phyloP scores from a whole-genome alignment of 2,329 filamentous ascomycete species.

The Acrocalymma vagum region DNA sequence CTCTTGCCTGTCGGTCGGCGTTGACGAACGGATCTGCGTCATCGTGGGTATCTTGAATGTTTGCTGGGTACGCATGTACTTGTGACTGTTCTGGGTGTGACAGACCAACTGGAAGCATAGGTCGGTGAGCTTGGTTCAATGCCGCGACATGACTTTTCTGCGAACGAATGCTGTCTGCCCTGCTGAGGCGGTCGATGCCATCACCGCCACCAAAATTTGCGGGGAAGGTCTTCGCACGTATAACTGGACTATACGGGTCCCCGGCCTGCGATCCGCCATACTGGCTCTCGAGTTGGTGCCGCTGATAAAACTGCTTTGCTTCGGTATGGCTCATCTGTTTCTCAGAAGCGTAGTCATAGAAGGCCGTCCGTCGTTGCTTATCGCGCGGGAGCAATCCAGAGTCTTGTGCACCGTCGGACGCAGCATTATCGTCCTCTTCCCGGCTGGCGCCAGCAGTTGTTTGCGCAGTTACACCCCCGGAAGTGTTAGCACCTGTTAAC shows the following conservation, averaged over 20 bases:
- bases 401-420: slow-evolving; percentile 31
- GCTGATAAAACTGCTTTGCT: slow-evolving; percentile 94
- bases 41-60: slow-evolving; percentile 16
- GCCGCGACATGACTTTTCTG: slow-evolving; percentile 48
- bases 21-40: slow-evolving; percentile 47
- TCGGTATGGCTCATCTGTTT: slow-evolving; percentile 94
- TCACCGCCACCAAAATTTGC: slow-evolving; percentile 49
- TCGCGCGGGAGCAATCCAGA: slow-evolving; percentile 56
- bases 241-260: slow-evolving; percentile 51
- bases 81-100: slow-evolving; percentile 42
- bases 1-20: slow-evolving; percentile 58
- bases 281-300: slow-evolving; percentile 74
- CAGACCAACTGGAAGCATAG: slow-evolving; percentile 33
- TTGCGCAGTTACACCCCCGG: slow-evolving; percentile 26
- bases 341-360: slow-evolving; percentile 92
- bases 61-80: slow-evolving; percentile 21
- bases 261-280: slow-evolving; percentile 50
- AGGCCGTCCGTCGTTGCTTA: slow-evolving; percentile 76
- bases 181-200: slow-evolving; percentile 41
- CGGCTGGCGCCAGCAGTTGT: slow-evolving; percentile 29
- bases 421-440: slow-evolving; percentile 32
- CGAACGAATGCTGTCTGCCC: slow-evolving; percentile 53
- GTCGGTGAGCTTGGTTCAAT: slow-evolving; percentile 34
- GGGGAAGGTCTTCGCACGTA: slow-evolving; percentile 55
- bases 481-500: slow-evolving; percentile 23